Evolutionary conservation across 2,329 filamentous ascomycete genomes (phyloP).

Genomic region (Cyclaneusma minus): DNA sequence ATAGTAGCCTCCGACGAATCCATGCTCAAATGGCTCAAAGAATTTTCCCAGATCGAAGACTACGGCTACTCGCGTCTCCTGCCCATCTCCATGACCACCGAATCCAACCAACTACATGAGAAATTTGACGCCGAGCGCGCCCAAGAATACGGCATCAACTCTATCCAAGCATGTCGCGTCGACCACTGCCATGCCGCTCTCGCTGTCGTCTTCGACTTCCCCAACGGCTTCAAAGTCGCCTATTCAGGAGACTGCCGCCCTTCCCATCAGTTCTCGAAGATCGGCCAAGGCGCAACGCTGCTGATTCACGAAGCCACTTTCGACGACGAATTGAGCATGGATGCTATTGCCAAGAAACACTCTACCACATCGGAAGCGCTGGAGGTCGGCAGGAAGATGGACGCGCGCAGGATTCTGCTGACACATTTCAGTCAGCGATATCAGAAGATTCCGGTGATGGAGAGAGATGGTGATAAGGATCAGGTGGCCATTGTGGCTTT

Average conservation of each 20-base stretch:
- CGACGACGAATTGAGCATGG: slow-evolving; percentile 63
- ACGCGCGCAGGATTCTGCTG: slow-evolving; percentile 62
- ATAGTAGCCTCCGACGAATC: slow-evolving; percentile 52
- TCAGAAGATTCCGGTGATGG: slow-evolving; percentile 25
- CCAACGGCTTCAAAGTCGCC: slow-evolving; percentile 67
- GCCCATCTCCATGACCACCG: slow-evolving; percentile 10
- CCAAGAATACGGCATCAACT: slow-evolving; percentile 41
- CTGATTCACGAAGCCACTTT: slow-evolving; percentile 95
- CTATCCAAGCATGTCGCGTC: slow-evolving; percentile 53
- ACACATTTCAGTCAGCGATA: slow-evolving; percentile 96
- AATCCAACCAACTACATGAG: slow-evolving; percentile 11
- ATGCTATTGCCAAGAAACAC: slow-evolving; percentile 81
- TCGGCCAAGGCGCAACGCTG: slow-evolving; percentile 63
- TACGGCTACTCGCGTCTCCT: slow-evolving; percentile 44
- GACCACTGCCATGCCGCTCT: slow-evolving; percentile 67
- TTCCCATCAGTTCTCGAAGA: slow-evolving; percentile 47
- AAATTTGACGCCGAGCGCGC: slow-evolving; percentile 25
- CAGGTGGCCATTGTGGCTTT: slow-evolving; percentile 60
- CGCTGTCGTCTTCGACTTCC: slow-evolving; percentile 64
- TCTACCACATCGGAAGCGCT: slow-evolving; percentile 80
- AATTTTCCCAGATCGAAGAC: slow-evolving; percentile 67
- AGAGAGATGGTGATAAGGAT: slow-evolving; percentile 26
- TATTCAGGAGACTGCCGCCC: slow-evolving; percentile 94
- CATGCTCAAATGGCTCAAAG: slow-evolving; percentile 64
- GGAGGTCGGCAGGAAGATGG: slow-evolving; percentile 60